Evolutionary conservation across 2,329 filamentous ascomycete genomes (phyloP).

Genomic region (Penicillium sp.): DNA sequence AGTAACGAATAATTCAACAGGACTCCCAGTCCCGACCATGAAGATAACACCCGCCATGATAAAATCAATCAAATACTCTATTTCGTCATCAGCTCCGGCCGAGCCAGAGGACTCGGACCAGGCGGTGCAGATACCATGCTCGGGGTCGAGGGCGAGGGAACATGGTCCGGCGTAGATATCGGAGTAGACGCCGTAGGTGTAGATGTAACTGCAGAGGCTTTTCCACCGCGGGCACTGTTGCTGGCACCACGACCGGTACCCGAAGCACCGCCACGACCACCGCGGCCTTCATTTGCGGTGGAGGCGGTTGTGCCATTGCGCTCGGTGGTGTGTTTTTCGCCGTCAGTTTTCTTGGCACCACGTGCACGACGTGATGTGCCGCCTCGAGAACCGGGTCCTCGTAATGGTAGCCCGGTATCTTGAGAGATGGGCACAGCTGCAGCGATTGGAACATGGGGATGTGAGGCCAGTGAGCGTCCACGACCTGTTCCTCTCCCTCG

Average conservation of each 20-base stretch:
- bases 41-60: conserved; percentile 4
- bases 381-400: conserved; percentile 71
- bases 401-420: conserved; percentile 75
- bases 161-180: conserved; percentile 23
- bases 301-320: conserved; percentile 48
- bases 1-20: conserved; percentile 1
- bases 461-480: conserved; percentile 60
- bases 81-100: conserved; percentile 32
- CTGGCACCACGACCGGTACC: conserved; percentile 29
- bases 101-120: neutral
- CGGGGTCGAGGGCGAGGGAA: conserved; percentile 24
- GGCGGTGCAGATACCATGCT: conserved; percentile 8
- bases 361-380: conserved; percentile 78
- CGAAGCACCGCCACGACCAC: conserved; percentile 28
- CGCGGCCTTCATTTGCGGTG: conserved; percentile 27
- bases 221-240: conserved; percentile 30
- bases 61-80: conserved; percentile 15
- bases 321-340: conserved; percentile 78
- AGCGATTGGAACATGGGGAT: conserved; percentile 71
- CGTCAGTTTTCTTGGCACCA: conserved; percentile 81
- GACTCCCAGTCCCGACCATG: conserved; percentile 1
- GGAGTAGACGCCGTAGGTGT: neutral
- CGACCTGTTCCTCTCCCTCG: conserved; percentile 54
- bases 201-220: conserved; percentile 15
- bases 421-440: conserved; percentile 89